Evolutionary conservation across 495 filamentous ascomycete genomes (phyloP).

Genomic region (Talaromyces wortmannii): DNA sequence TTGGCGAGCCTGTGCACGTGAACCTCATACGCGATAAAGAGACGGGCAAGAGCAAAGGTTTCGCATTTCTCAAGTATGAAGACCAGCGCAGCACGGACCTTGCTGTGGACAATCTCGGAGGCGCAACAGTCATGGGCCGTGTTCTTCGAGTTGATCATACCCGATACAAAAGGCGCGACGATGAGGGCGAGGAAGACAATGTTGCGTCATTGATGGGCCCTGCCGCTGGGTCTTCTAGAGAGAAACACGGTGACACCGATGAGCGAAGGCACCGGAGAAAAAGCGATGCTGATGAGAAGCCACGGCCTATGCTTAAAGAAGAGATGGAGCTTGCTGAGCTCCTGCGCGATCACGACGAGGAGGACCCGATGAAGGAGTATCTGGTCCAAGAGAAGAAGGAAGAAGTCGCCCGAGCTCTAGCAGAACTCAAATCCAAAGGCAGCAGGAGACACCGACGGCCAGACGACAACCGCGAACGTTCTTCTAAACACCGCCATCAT

Average conservation of each 20-base stretch:
- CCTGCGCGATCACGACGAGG: slow-evolving; percentile 78
- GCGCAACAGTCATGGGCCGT: slow-evolving; percentile 74
- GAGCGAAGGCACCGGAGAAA: slow-evolving; percentile 41
- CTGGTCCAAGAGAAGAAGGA: slow-evolving; percentile 83
- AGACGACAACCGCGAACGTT: slow-evolving; percentile 28
- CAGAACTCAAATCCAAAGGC: slow-evolving; percentile 40
- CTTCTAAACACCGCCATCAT: slow-evolving; percentile 42
- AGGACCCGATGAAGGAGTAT: slow-evolving; percentile 95
- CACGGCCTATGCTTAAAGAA: slow-evolving; percentile 48
- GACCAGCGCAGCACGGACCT: slow-evolving; percentile 94
- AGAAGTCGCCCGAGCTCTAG: slow-evolving; percentile 66
- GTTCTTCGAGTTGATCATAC: slow-evolving; percentile 86
- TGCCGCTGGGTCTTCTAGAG: slow-evolving; percentile 4
- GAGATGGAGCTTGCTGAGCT: slow-evolving; percentile 73
- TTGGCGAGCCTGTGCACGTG: slow-evolving; percentile 85
- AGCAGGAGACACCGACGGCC: slow-evolving; percentile 29
- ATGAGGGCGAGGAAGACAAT: slow-evolving; percentile 67
- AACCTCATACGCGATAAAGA: slow-evolving; percentile 92
- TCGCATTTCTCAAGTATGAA: slow-evolving; percentile 95
- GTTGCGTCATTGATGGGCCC: slow-evolving; percentile 31
- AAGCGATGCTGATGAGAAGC: slow-evolving; percentile 26
- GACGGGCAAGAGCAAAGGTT: slow-evolving; percentile 88
- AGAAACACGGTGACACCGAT: slow-evolving; percentile 14
- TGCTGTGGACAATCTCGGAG: slow-evolving; percentile 91
- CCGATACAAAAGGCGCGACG: slow-evolving; percentile 80